Conservation (phyloP, 768 basidiomycete genomes). For the Boletus vinaceobasis region DNA sequence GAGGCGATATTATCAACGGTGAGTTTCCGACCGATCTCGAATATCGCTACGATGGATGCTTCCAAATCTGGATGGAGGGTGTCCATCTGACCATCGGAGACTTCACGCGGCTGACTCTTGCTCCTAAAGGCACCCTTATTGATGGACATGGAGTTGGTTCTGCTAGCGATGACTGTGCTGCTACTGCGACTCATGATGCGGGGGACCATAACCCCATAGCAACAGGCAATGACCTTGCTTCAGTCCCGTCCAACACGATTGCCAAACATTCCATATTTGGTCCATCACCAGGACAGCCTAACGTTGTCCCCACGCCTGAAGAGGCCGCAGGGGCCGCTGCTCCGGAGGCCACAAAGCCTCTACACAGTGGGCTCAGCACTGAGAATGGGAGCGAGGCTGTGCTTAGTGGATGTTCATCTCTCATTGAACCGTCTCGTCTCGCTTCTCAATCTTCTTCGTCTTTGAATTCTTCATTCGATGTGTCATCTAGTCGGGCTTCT, state of each 20-base stretch:
- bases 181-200: slow-evolving; percentile 11
- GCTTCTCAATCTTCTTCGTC: slow-evolving; percentile 32
- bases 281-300: slow-evolving; percentile 19
- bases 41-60: slow-evolving; percentile 42
- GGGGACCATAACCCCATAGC: slow-evolving; percentile 18
- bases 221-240: slow-evolving; percentile 25
- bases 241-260: slow-evolving; percentile 20
- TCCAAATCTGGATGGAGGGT: slow-evolving; percentile 40
- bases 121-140: slow-evolving; percentile 39
- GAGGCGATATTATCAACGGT: slow-evolving; percentile 44
- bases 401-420: slow-evolving; percentile 19
- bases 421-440: slow-evolving; percentile 31
- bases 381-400: slow-evolving; percentile 20
- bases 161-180: slow-evolving; percentile 25
- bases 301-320: slow-evolving; percentile 20
- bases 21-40: slow-evolving; percentile 42
- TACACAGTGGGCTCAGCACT: slow-evolving; percentile 8
- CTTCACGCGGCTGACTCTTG: slow-evolving; percentile 59
- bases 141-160: slow-evolving; percentile 36
- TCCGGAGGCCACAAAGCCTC: slow-evolving; percentile 22
- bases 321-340: slow-evolving; percentile 15
- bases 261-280: slow-evolving; percentile 11
- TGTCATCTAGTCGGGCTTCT: slow-evolving; percentile 47
- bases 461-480: slow-evolving; percentile 35
- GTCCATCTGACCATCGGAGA: slow-evolving; percentile 36